Evolutionary conservation across 2,329 filamentous ascomycete species (phyloP).

Genomic region (Kalmusia sp.): DNA sequence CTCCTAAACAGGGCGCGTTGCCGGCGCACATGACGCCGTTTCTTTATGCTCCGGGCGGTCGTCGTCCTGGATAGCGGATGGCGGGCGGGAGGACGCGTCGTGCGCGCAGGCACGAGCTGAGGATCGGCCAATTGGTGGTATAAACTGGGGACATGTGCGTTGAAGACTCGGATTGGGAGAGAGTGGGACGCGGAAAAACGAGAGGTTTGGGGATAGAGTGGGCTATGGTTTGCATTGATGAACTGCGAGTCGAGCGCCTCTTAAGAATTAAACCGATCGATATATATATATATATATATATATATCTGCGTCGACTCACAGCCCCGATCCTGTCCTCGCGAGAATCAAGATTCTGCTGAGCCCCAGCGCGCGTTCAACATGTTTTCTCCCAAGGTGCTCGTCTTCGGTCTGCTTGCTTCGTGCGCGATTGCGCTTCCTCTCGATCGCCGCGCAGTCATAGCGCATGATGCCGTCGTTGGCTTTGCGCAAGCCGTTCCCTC

Average conservation of each 20-base stretch:
- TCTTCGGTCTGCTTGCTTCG: slow-evolving; percentile 30
- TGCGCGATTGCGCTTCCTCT: slow-evolving; percentile 33
- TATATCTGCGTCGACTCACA: too few relatives aligned
- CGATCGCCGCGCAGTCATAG: slow-evolving; percentile 51
- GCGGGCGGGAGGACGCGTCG: slow-evolving; percentile 5
- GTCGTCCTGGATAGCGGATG: background rate
- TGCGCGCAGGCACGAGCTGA: background rate
- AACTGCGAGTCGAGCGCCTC: background rate
- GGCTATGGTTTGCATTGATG: background rate
- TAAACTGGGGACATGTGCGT: background rate
- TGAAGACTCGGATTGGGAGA: background rate
- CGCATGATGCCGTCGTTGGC: slow-evolving; percentile 57
- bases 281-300: background rate
- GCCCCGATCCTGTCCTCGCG: too few relatives aligned
- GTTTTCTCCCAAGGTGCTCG: slow-evolving; percentile 28
- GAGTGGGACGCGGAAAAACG: background rate
- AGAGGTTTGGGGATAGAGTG: background rate
- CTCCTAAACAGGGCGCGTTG: background rate
- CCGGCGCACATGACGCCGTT: slow-evolving; percentile 2
- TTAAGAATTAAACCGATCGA: too few relatives aligned
- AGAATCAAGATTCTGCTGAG: too few relatives aligned
- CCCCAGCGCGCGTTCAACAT: slow-evolving; percentile 24
- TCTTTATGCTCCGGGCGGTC: background rate
- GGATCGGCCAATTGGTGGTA: background rate
- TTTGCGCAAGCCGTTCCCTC: slow-evolving; percentile 62